Evolutionary conservation across 352 stramenopile species (phyloP).

Genomic region (Phytopythium boreale): DNA sequence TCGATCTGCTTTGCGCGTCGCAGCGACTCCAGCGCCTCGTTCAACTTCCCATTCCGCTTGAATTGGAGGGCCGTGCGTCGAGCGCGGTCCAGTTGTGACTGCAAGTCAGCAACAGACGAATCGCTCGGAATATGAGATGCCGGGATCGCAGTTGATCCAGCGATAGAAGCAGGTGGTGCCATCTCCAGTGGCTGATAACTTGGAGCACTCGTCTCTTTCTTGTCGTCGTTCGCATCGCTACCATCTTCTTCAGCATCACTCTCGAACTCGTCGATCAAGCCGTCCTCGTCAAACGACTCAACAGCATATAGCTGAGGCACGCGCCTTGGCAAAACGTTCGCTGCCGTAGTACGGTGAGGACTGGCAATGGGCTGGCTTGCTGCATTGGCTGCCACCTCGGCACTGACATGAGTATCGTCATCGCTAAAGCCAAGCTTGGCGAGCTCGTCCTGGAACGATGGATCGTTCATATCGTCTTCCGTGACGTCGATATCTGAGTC

Average conservation of each 20-base stretch:
- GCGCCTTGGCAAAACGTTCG: not conserved
- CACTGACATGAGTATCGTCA: not conserved
- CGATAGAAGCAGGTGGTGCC: not conserved
- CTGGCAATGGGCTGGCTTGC: not conserved
- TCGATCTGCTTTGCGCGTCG: slow-evolving; percentile 73
- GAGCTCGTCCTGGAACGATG: slow-evolving; percentile 44
- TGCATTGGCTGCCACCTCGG: not conserved
- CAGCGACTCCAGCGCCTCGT: slow-evolving; percentile 61
- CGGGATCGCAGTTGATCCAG: not conserved
- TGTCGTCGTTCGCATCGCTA: not conserved
- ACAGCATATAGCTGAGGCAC: slow-evolving; percentile 4
- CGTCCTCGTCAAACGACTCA: slow-evolving; percentile 47
- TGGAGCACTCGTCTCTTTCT: not conserved
- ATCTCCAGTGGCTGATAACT: not conserved
- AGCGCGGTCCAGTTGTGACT: slow-evolving; percentile 35
- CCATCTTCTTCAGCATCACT: slow-evolving; percentile 2
- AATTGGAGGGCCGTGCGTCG: slow-evolving; percentile 43
- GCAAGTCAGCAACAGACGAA: not conserved
- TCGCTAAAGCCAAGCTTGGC: slow-evolving; percentile 31
- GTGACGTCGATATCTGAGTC: slow-evolving; percentile 47
- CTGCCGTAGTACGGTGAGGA: not conserved
- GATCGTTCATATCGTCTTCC: slow-evolving; percentile 56
- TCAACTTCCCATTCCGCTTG: slow-evolving; percentile 57
- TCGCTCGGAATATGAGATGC: not conserved
- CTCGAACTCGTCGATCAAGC: slow-evolving; percentile 58